Conservation (phyloP, 139 green algal species). For the Coccomyxa sp. region DNA sequence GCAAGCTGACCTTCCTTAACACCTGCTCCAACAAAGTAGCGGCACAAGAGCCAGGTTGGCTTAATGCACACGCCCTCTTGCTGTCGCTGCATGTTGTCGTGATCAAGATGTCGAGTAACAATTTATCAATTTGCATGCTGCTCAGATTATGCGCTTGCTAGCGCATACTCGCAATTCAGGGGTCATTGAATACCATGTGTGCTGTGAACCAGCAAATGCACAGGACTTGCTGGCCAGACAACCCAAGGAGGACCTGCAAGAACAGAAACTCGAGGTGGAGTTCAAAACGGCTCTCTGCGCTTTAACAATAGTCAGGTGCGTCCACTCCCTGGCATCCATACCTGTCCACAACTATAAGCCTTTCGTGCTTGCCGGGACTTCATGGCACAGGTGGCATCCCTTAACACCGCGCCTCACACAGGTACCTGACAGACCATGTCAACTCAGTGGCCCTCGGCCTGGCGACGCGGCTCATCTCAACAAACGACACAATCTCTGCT, state of each 20-base stretch:
- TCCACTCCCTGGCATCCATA: neutral
- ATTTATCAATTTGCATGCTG: too few relatives aligned
- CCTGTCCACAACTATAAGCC: neutral
- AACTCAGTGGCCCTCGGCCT: conserved; percentile 55
- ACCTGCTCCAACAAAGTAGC: conserved; percentile 1
- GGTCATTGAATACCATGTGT: too few relatives aligned
- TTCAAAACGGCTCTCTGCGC: conserved; percentile 60
- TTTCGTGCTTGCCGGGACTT: neutral
- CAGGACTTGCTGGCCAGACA: too few relatives aligned
- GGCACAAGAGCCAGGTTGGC: too few relatives aligned
- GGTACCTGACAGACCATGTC: conserved; percentile 76
- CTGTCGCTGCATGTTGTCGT: too few relatives aligned
- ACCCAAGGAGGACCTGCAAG: conserved; percentile 51
- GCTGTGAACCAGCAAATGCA: too few relatives aligned
- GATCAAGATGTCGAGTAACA: too few relatives aligned
- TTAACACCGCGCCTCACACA: conserved; percentile 5
- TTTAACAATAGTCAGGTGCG: conserved; percentile 61
- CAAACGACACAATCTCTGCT: conserved; percentile 67
- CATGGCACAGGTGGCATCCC: neutral
- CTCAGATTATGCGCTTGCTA: too few relatives aligned
- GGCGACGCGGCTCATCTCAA: conserved; percentile 55
- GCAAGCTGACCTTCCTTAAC: conserved; percentile 63
- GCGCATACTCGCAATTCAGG: too few relatives aligned
- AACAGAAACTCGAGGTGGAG: conserved; percentile 50
- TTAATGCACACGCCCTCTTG: too few relatives aligned